A percentile compares a stretch with the other conserved stretches of the same genome.
Conservation (phyloP, 192 early-diverging fungal species). For the Endogone sp. region DNA sequence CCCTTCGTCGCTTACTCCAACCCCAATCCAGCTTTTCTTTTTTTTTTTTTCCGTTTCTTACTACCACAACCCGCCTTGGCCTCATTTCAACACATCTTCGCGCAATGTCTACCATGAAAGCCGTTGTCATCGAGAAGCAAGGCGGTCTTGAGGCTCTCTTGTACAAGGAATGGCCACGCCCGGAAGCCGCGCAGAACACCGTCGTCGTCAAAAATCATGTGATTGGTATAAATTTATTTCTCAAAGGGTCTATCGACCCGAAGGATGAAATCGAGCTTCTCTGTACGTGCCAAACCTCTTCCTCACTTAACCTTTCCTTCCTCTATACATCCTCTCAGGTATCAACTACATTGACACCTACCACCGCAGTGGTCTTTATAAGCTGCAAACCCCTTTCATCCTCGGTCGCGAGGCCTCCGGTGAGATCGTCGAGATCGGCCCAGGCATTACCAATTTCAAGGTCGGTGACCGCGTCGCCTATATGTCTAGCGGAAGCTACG, state of each 20-base stretch:
- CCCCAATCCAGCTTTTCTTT: too few species aligned
- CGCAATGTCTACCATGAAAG: conserved; percentile 36
- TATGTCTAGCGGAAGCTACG: conserved; percentile 57
- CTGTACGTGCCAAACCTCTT: too few species aligned
- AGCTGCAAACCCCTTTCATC: conserved; percentile 54
- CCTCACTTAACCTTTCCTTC: neutral
- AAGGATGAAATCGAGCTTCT: neutral
- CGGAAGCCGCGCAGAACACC: conserved; percentile 42
- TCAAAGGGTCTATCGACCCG: neutral
- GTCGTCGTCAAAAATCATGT: conserved; percentile 74
- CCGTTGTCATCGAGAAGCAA: conserved; percentile 45
- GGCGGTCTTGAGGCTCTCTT: conserved; percentile 60
- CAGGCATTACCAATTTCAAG: conserved; percentile 53
- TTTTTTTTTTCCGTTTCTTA: too few species aligned
- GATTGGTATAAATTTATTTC: conserved; percentile 39
- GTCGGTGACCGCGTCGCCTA: conserved; percentile 86
- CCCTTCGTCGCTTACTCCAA: too few species aligned
- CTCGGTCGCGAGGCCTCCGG: conserved; percentile 82
- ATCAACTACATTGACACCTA: conserved; percentile 94
- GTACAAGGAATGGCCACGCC: conserved; percentile 42
- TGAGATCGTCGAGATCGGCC: conserved; percentile 72
- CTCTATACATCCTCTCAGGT: conserved; percentile 8
- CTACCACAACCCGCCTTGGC: neutral
- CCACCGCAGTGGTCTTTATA: conserved; percentile 78
- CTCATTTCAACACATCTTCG: conserved; percentile 1